A percentile compares a stretch with the other conserved stretches of the same genome.
Conservation (phyloP, 2,329 filamentous ascomycete species). For the Phaeosphaeriaceae sp. region DNA sequence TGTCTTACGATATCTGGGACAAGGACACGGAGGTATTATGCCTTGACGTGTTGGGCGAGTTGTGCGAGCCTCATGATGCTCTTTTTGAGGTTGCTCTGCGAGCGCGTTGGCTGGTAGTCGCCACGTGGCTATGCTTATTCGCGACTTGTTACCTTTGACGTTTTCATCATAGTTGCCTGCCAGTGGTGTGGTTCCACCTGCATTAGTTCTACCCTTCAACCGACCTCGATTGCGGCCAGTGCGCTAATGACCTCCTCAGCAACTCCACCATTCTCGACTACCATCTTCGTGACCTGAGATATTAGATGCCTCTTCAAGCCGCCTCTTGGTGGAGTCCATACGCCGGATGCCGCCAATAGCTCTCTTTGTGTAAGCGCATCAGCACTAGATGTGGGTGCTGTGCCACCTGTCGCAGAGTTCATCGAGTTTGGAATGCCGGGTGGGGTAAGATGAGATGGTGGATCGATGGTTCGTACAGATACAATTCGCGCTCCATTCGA, state of each 20-base stretch:
- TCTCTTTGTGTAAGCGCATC: conserved; percentile 57
- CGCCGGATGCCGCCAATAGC: conserved; percentile 66
- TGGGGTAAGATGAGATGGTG: conserved; percentile 56
- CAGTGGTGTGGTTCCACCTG: background rate
- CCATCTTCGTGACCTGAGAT: conserved; percentile 75
- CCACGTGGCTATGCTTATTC: no score
- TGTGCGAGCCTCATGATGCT: no score
- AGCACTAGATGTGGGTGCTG: conserved; percentile 43
- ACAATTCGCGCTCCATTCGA: conserved; percentile 46
- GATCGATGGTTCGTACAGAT: conserved; percentile 57
- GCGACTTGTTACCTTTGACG: no score
- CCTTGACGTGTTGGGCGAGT: no score
- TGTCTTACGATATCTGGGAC: no score
- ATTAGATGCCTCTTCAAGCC: conserved; percentile 79
- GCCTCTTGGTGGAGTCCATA: conserved; percentile 86
- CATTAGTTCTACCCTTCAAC: conserved; percentile 25
- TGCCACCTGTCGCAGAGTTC: conserved; percentile 53
- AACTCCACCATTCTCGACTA: conserved; percentile 78
- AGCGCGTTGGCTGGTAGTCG: no score
- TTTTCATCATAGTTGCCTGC: background rate
- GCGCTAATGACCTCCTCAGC: conserved; percentile 86
- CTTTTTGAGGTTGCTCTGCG: no score
- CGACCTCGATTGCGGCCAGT: conserved; percentile 72
- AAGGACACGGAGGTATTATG: no score
- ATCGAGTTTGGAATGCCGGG: conserved; percentile 56